These are phyloP conservation scores for sunflower (Helianthus annuus) DNA, from an alignment of 129 eudicot species.

Conservation along the genomic window HanXRQr2.0-SUNRISE NC_035438.2:31147277-31147776, in stretches of 20 bases:
- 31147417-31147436: slow-evolving; percentile 87
- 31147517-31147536: slow-evolving; percentile 17
- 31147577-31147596: slow-evolving; percentile 98
- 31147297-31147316: neutral
- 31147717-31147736: no score
- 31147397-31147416: slow-evolving; percentile 94
- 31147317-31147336: neutral
- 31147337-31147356: slow-evolving; percentile 80
- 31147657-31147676: neutral
- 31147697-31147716: no score
- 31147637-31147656: slow-evolving; percentile 76
- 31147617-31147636: slow-evolving; percentile 89
- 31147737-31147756: no score
- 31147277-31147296: slow-evolving; percentile 11
- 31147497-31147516: no score
- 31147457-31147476: slow-evolving; percentile 5
- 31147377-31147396: slow-evolving; percentile 97
- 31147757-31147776: slow-evolving; percentile 29
- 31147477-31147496: neutral
- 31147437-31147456: slow-evolving; percentile 39
- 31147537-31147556: slow-evolving; percentile 61
- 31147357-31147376: slow-evolving; percentile 93
- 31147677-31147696: no score
- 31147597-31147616: slow-evolving; percentile 95
- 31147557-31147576: slow-evolving; percentile 85